Evolutionary conservation across 176 grass and related monocot species (phyloP).

Genomic region (Themeda triandra): DNA sequence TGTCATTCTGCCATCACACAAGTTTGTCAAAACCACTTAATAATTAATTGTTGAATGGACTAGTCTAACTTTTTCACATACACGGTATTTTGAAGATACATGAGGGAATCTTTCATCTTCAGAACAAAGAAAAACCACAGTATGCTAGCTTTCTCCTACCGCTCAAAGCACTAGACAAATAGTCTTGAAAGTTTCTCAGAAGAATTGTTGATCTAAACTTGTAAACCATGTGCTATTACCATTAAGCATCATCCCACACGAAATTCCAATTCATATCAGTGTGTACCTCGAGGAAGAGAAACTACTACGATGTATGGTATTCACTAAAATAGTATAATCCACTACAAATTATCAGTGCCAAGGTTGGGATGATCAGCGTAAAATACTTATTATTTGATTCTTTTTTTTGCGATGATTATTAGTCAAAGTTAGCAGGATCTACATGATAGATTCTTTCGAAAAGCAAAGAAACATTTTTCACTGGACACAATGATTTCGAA

Average conservation of each 20-base stretch:
- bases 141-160: background rate
- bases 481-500: background rate
- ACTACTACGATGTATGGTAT: background rate
- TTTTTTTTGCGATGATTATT: background rate
- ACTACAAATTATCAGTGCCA: no score
- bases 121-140: background rate
- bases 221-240: background rate
- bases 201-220: background rate
- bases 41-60: conserved; percentile 22
- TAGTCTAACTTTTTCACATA: background rate
- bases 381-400: background rate
- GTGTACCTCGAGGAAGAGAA: background rate
- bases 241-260: background rate
- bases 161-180: background rate
- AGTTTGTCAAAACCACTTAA: background rate
- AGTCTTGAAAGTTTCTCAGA: background rate
- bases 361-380: background rate
- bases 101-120: background rate
- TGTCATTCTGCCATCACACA: background rate
- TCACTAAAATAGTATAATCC: background rate
- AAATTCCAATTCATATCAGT: background rate
- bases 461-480: background rate
- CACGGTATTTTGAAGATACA: background rate
- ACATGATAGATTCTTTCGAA: background rate
- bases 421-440: background rate